A percentile compares a stretch with the other conserved stretches of the same genome.
Evolutionary conservation across 2,329 filamentous ascomycete genomes (phyloP).

Genomic region (Aspergillus melleus): DNA sequence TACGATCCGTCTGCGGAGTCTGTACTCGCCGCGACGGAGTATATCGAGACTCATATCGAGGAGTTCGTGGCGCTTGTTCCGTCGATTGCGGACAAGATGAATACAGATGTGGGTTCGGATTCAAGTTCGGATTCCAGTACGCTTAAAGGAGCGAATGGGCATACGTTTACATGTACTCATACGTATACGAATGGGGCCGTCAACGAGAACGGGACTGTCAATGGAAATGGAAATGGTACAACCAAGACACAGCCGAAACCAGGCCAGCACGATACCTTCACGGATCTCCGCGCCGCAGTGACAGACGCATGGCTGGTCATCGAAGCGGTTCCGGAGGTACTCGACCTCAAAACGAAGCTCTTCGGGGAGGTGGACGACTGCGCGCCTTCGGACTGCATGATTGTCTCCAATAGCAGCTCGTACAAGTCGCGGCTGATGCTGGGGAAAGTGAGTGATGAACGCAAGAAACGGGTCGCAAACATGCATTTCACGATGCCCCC

Average conservation of each 20-base stretch:
- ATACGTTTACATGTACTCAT: background rate
- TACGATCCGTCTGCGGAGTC: slow-evolving; percentile 26
- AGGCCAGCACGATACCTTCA: slow-evolving; percentile 36
- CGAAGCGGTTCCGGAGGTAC: slow-evolving; percentile 54
- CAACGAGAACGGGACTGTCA: background rate
- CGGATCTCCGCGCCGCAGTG: slow-evolving; percentile 44
- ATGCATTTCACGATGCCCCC: slow-evolving; percentile 55
- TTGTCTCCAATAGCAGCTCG: slow-evolving; percentile 53
- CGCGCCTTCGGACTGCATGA: slow-evolving; percentile 48
- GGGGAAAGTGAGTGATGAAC: slow-evolving; percentile 31
- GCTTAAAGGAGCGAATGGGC: background rate
- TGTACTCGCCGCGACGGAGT: slow-evolving; percentile 28
- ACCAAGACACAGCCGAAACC: background rate
- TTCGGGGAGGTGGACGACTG: slow-evolving; percentile 47
- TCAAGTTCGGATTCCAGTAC: too few species aligned
- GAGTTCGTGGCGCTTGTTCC: slow-evolving; percentile 26
- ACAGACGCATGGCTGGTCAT: slow-evolving; percentile 53
- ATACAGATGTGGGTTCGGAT: slow-evolving; percentile 8
- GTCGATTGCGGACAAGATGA: background rate
- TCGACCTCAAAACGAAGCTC: slow-evolving; percentile 49
- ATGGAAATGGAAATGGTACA: background rate
- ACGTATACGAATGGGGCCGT: background rate
- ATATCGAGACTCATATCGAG: slow-evolving; percentile 32
- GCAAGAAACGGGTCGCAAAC: slow-evolving; percentile 41
- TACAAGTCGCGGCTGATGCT: slow-evolving; percentile 54